These are phyloP conservation scores for Brachypodium distachyon DNA, from an alignment of 202 grass and related monocot genomes.

Conservation along the genomic window DNA sequence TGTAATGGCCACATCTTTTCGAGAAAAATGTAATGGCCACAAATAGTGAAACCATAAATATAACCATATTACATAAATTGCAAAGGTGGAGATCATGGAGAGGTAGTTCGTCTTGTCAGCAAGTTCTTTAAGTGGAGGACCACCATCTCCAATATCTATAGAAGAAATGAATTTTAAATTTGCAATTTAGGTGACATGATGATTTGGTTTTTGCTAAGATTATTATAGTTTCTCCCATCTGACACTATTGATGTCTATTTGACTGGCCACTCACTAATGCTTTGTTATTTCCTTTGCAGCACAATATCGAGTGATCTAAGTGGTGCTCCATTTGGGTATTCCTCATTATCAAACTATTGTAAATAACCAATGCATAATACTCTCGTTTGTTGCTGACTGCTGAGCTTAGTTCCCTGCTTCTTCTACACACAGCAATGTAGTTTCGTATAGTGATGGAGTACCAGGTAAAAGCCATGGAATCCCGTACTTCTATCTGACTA, in stretches of 20 bases:
- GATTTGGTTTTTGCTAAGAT: not conserved
- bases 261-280: not conserved
- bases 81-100: not conserved
- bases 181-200: not conserved
- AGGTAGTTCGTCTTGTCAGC: not conserved
- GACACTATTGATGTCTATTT: not conserved
- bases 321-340: constrained; percentile 93
- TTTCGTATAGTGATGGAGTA: constrained; percentile 81
- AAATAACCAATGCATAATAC: not conserved
- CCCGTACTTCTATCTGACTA: constrained; percentile 87
- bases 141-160: too few relatives aligned
- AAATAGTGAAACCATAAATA: not conserved
- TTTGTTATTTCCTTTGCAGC: constrained; percentile 25
- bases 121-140: not conserved
- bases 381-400: not conserved
- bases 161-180: not conserved
- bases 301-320: constrained; percentile 76
- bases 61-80: not conserved
- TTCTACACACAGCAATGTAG: constrained; percentile 64
- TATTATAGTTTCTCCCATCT: not conserved
- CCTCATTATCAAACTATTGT: not conserved
- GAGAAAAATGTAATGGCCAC: too few relatives aligned
- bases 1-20: not conserved
- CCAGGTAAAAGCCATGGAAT: constrained; percentile 50
- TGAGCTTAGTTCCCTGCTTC: not conserved